Base-by-base conservation (phyloP, 164 flowering plant genomes). In the Buxus sempervirens region DNA sequence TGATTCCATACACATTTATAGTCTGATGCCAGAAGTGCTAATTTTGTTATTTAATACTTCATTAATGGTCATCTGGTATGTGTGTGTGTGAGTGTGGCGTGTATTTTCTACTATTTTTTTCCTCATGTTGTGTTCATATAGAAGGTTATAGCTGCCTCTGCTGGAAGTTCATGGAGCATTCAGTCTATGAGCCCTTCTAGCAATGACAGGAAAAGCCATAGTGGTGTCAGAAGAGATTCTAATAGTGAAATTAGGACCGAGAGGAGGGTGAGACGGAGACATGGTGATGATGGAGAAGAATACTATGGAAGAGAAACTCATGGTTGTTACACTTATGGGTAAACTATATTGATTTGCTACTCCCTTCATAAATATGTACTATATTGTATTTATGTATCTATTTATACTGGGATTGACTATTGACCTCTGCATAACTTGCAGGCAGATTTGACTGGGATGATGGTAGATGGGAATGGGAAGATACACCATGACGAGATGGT, bases 401-500 rank as follows among this genome's bases (percentile, higher is more conserved):
- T n/a, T n/a, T n/a, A n/a, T n/a, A n/a, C n/a, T n/a, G n/a, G n/a
- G n/a, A n/a, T 36, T 61, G 21, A 41, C 45, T 36, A n/a, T 36
- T 20, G 5, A 24, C 56, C 8, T 49, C 19, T 24, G 42, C 5
- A 48, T 22, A 25, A 67, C 24, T 63, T 80, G 70, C 84, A 86
- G 90, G 86, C 25, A 82, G 89, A 73, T 88, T 91, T 72, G 93
- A 87, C 23, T 90, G 98, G 94, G 97, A 88, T 79, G 90, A 87
- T 83, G 97, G 96, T 21, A 81, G 84, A 77, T 91, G 91, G 91
- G 98, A 91, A 75, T 91, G 96, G 97, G 89, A 87, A 75, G 91
- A 86, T 60, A 79, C 96, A 26, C 97, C 97, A 49, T 83, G 80
- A 0, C 78, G 91, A 21, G 89, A 90, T 54, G 70, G 83, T 69